Percentiles rank a stretch among this genome's conserved stretches.
Evolutionary conservation across 495 filamentous ascomycete genomes (phyloP).

Genomic region (Hypomontagnella monticulosa): DNA sequence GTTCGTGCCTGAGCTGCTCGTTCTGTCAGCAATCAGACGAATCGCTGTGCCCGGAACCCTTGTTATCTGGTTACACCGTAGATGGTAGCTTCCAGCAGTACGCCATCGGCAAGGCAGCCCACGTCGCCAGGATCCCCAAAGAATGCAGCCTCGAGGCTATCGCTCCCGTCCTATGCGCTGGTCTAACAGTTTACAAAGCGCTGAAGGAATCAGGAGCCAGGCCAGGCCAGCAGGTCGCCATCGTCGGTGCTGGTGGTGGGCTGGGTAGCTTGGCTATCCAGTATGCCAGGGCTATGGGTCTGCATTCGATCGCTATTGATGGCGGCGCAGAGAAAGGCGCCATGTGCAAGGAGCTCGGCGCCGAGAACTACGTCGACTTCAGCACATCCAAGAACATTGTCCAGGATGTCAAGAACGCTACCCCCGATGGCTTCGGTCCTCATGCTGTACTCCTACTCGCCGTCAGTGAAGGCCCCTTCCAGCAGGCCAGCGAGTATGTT

Average conservation of each 20-base stretch:
- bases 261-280: conserved; percentile 84
- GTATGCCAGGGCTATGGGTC: conserved; percentile 90
- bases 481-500: conserved; percentile 86
- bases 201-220: conserved; percentile 81
- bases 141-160: conserved; percentile 77
- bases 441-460: conserved; percentile 90
- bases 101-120: conserved; percentile 82
- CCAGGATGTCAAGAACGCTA: conserved; percentile 79
- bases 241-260: conserved; percentile 90
- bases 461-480: conserved; percentile 89
- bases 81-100: conserved; percentile 96
- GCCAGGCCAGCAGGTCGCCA: conserved; percentile 81
- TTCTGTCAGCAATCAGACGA: conserved; percentile 73
- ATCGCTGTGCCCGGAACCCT: conserved; percentile 75
- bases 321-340: conserved; percentile 78
- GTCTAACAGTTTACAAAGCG: conserved; percentile 94
- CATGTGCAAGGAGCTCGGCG: conserved; percentile 74
- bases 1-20: conserved; percentile 77
- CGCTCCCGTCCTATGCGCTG: conserved; percentile 85
- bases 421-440: conserved; percentile 80
- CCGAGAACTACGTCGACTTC: conserved; percentile 81
- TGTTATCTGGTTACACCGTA: conserved; percentile 88
- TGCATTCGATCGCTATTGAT: conserved; percentile 81
- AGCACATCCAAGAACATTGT: conserved; percentile 76
- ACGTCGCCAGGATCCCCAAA: conserved; percentile 82